These are phyloP conservation scores for Lipomyces orientalis DNA, from an alignment of 805 yeast species.

Conservation along the genomic window DNA sequence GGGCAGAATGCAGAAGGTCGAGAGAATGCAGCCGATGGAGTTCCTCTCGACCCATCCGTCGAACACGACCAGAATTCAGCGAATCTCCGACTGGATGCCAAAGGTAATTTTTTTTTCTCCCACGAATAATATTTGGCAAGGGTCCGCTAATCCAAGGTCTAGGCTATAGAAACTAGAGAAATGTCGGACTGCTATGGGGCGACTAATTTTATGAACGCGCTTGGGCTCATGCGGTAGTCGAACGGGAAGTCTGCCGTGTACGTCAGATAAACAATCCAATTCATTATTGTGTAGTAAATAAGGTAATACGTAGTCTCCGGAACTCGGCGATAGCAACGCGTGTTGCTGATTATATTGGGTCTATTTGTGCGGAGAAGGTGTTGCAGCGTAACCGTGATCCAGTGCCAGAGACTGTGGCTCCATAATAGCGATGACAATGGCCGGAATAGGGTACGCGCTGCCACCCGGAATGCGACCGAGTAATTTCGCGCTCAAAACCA, in stretches of 20 bases:
- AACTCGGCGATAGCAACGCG: too few species aligned
- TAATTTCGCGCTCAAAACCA: background rate
- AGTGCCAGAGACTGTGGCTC: too few species aligned
- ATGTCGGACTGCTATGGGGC: background rate
- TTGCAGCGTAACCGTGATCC: too few species aligned
- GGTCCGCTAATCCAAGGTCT: background rate
- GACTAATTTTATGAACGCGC: background rate
- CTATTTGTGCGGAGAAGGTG: too few species aligned
- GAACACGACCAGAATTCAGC: constrained; percentile 69
- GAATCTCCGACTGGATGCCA: constrained; percentile 64
- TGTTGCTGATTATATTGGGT: too few species aligned
- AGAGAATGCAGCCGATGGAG: constrained; percentile 54
- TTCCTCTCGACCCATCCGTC: constrained; percentile 90
- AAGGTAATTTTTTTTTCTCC: constrained; percentile 20
- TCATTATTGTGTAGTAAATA: too few species aligned
- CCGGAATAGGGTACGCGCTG: background rate
- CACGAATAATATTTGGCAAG: too few species aligned
- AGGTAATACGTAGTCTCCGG: too few species aligned
- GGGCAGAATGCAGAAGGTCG: constrained; percentile 71
- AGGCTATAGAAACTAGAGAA: background rate
- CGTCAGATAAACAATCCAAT: too few species aligned
- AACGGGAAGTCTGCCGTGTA: background rate
- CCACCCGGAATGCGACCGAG: background rate
- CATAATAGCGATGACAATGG: too few species aligned
- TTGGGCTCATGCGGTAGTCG: background rate